Percentiles rank a stretch among this genome's conserved stretches.
These are phyloP conservation scores for Calonectria pauciramosa DNA, from an alignment of 2,329 filamentous ascomycete genomes.

Conservation along the genomic window DNA sequence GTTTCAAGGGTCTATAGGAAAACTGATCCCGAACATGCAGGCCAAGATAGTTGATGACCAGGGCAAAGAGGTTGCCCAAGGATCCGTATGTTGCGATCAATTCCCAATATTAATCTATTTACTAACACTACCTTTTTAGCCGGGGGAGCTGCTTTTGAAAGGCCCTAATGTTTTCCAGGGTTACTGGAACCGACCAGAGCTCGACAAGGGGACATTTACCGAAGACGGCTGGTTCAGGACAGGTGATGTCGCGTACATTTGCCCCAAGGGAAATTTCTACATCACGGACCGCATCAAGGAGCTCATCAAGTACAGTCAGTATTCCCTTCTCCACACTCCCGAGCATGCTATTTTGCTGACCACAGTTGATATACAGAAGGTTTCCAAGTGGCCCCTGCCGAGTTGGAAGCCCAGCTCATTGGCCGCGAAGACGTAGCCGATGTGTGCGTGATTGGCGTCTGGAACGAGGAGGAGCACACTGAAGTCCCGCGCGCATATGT, in stretches of 20 bases:
- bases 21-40: conserved; percentile 82
- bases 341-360: background rate
- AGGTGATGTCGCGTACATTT: conserved; percentile 86
- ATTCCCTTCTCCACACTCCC: background rate
- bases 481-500: conserved; percentile 73
- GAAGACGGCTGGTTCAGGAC: conserved; percentile 90
- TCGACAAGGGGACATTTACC: conserved; percentile 79
- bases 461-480: conserved; percentile 70
- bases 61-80: conserved; percentile 68
- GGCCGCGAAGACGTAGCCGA: conserved; percentile 64
- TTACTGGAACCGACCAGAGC: conserved; percentile 81
- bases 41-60: conserved; percentile 83
- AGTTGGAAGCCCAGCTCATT: conserved; percentile 68
- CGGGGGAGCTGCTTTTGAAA: conserved; percentile 81
- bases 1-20: conserved; percentile 83
- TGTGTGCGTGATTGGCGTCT: conserved; percentile 75
- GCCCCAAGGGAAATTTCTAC: conserved; percentile 84
- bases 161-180: conserved; percentile 87
- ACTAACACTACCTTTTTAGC: conserved; percentile 28
- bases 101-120: background rate
- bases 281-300: conserved; percentile 90
- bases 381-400: conserved; percentile 78
- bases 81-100: conserved; percentile 25
- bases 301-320: conserved; percentile 67
- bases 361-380: conserved; percentile 62